Evolutionary conservation across 192 early-diverging fungal genomes (phyloP).

Genomic region (Obelidium mucronatum): DNA sequence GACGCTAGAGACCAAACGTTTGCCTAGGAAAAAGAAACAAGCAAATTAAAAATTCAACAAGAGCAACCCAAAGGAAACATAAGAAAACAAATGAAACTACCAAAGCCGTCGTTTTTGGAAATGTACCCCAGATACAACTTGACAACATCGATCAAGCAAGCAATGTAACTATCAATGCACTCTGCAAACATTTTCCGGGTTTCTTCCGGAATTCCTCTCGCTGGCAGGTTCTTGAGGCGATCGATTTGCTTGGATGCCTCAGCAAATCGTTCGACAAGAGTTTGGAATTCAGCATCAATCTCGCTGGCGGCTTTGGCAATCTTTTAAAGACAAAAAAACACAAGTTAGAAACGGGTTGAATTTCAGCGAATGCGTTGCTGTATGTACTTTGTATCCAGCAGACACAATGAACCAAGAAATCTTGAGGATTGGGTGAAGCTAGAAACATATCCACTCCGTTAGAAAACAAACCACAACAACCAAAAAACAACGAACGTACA

Average conservation of each 20-base stretch:
- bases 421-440: background rate
- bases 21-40: background rate
- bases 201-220: background rate
- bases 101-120: background rate
- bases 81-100: background rate
- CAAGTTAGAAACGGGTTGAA: background rate
- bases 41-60: background rate
- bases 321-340: background rate
- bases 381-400: slow-evolving; percentile 11
- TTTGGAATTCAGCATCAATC: background rate
- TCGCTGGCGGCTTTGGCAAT: background rate
- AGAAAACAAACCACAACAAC: background rate
- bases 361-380: background rate
- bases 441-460: background rate
- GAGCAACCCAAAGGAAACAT: background rate
- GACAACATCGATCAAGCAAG: background rate
- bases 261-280: background rate
- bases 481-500: background rate
- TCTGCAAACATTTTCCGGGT: background rate
- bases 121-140: background rate
- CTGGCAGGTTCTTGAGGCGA: background rate
- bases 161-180: background rate
- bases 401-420: background rate
- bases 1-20: background rate
- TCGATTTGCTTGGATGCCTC: background rate